Evolutionary conservation across 495 filamentous ascomycete species (phyloP), one percentile per base, ranked within the genome.

Genomic region (Penicillium salamii): DNA sequence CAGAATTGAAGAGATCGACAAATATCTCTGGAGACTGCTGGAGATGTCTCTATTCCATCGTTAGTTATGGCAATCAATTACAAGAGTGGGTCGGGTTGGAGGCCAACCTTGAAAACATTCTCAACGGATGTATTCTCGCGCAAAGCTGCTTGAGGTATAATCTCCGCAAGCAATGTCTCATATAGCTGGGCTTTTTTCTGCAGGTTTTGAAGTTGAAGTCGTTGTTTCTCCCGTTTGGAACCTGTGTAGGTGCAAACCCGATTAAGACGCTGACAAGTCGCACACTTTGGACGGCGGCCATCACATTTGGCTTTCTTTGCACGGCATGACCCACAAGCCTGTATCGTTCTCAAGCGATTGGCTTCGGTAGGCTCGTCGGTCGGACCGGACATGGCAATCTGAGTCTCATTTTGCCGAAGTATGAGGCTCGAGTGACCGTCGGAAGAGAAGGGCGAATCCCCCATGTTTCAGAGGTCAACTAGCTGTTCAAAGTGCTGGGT

Each of bases 321-420:
- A 9, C 69, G 61, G 38, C 74, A 77, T 5, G 68, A 56, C 6
- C 55, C 55, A 47, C 74, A 77, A 3, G 72, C 74, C 14, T 80
- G 52, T 19, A 29, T 9, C 1, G 49, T 62, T 24, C 59, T 55
- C n/a, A 45, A 12, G 14, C 2, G 31, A 12, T 39, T 32, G 0
- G n/a, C 20, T 31, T 29, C 36, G 6, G 2, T 3, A 15, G 13
- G 14, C 18, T 24, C 42, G 34, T 35, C 34, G 17, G 19, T 18
- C 7, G 32, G 5, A 3, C 31, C 29, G 13, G 41, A 28, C 12
- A 44, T 33, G 19, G 28, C 41, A 44, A 33, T n/a, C 28, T 44
- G 20, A 17, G 28, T 17, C 28, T n/a, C n/a, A 31, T 2, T n/a
- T 12, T 15, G 9, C 15, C 2, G 12, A 13, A 9, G 19, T 12